These are phyloP conservation scores for Alternaria consortialis DNA, from an alignment of 2,329 filamentous ascomycete species.

Conservation along the genomic window DNA sequence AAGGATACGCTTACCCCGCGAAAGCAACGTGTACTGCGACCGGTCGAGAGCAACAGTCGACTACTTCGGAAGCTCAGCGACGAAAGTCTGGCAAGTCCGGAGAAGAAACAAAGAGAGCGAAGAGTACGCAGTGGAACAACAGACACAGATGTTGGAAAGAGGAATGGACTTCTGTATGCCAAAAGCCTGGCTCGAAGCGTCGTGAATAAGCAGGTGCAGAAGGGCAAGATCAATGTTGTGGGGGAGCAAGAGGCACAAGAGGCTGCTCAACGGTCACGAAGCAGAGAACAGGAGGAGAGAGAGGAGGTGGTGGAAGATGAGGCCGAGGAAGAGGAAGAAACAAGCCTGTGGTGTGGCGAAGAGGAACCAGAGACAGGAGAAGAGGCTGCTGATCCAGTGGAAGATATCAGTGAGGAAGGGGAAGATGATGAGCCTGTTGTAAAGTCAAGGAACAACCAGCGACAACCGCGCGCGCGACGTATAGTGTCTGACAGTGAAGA, in stretches of 20 bases:
- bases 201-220: conserved; percentile 30
- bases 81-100: conserved; percentile 42
- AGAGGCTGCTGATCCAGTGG: conserved; percentile 5
- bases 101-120: conserved; percentile 32
- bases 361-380: conserved; percentile 25
- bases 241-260: conserved; percentile 25
- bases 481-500: conserved; percentile 38
- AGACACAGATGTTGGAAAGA: conserved; percentile 28
- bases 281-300: conserved; percentile 11
- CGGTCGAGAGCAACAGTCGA: conserved; percentile 44
- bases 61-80: conserved; percentile 39
- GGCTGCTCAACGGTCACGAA: conserved; percentile 8
- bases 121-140: conserved; percentile 24
- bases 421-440: conserved; percentile 45
- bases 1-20: conserved; percentile 30
- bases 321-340: conserved; percentile 33
- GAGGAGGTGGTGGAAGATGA: conserved; percentile 22
- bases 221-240: conserved; percentile 26
- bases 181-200: conserved; percentile 42
- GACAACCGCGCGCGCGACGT: conserved; percentile 23
- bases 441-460: conserved; percentile 25
- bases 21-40: conserved; percentile 46
- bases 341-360: conserved; percentile 44
- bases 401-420: conserved; percentile 24
- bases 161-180: conserved; percentile 33